These are phyloP conservation scores for Zymoseptoria tritici DNA, from an alignment of 2,329 filamentous ascomycete genomes.

Conservation along the genomic window DNA sequence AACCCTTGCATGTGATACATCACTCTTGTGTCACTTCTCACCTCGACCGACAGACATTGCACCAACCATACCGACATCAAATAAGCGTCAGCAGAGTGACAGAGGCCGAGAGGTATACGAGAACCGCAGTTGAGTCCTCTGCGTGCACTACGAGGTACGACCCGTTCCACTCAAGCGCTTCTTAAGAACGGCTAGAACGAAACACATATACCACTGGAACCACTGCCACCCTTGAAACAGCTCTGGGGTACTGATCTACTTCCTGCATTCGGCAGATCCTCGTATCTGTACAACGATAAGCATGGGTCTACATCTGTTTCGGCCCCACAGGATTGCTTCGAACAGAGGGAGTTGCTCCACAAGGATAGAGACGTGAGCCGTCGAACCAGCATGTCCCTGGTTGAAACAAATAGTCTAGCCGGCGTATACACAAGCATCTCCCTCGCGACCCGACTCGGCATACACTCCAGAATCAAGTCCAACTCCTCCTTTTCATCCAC, in stretches of 20 bases:
- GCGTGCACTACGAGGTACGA: too few species aligned
- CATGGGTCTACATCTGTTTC: not conserved
- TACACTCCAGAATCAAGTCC: not conserved
- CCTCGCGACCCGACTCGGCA: not conserved
- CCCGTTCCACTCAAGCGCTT: not conserved
- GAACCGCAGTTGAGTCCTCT: too few species aligned
- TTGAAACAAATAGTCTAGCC: not conserved
- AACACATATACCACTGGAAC: not conserved
- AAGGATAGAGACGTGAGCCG: not conserved
- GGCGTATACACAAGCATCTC: not conserved
- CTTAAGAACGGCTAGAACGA: not conserved
- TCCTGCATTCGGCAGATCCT: not conserved
- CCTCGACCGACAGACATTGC: too few species aligned
- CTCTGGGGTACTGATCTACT: not conserved
- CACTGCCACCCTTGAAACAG: not conserved
- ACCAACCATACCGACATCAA: too few species aligned
- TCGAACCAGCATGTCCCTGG: not conserved
- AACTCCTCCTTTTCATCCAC: not conserved
- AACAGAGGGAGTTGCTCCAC: not conserved
- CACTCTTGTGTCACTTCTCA: not conserved
- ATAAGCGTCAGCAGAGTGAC: too few species aligned
- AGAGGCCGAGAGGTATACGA: too few species aligned
- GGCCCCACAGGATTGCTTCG: too few species aligned
- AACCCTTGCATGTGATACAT: not conserved
- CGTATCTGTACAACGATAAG: not conserved